Evolutionary conservation across 805 yeast genomes (phyloP), one percentile per base, ranked within the genome.

Genomic region (Wickerhamomyces silvicola): DNA sequence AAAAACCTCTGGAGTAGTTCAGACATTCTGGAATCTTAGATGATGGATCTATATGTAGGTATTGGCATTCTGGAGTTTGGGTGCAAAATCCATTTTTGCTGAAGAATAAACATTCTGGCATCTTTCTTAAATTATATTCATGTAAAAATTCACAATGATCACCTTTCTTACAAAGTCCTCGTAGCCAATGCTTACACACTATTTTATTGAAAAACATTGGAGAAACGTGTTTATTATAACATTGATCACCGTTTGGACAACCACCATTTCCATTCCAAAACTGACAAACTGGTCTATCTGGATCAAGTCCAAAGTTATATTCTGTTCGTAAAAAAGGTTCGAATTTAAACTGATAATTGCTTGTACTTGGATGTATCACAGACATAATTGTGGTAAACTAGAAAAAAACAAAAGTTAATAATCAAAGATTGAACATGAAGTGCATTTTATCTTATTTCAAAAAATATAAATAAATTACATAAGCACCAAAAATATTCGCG

Each of bases 151-250:
- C 99, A 59, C 99, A 92, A 44, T 84, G 85, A 46, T 87, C 95
- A 31, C 94, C 94, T 65, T 90, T 90, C 61, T 92, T 92, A 60
- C 99, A 92, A 22, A 92, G 70, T 0, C 99, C 99, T 43, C 97
- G 73, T 22, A 92, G 72, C 99, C 98, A 92, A 64, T 92, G 97
- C 67, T 92, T 90, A 57, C 98, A 92, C 5, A 92, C 98, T 33
- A 92, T 85, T 55, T 81, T 80, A 55, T 80, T 80, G 32, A 70
- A 66, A 50, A 74, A 76, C 28, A 70, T 70, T 32, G 73, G 77
- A 31, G 75, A 72, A 21, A 80, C 80, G 59, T 90, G 97, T 51
- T 87, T 83, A 60, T 84, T 78, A 14, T 88, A 88, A 54, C 97
- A 90, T 30, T 69, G 69, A n/a, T 70, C 64, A 7, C 97, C 96